phyloP scores from a whole-genome alignment of 495 filamentous ascomycete species.

The Hypoxylon perforatum region DNA sequence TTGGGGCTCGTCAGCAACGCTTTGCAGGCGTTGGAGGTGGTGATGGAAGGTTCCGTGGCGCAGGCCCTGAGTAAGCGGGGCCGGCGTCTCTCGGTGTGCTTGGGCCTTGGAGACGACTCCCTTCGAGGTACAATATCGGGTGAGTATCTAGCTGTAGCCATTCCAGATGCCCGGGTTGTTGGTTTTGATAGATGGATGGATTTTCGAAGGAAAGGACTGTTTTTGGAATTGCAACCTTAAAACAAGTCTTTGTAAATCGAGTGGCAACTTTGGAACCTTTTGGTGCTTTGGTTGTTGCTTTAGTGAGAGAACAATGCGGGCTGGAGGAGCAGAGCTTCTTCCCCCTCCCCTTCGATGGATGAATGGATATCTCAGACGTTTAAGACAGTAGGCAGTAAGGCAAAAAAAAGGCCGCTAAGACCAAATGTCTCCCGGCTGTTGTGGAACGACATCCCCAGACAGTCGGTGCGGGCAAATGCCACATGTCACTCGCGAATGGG shows the following conservation, averaged over 20 bases:
- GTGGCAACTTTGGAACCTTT: slow-evolving; percentile 14
- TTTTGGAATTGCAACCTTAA: slow-evolving; percentile 11
- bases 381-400: slow-evolving; percentile 40
- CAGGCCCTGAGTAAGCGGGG: slow-evolving; percentile 62
- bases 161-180: slow-evolving; percentile 21
- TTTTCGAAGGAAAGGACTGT: slow-evolving; percentile 19
- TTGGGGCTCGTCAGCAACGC: slow-evolving; percentile 58
- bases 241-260: slow-evolving; percentile 16
- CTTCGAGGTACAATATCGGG: slow-evolving; percentile 35
- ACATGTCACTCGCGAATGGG: slow-evolving; percentile 46
- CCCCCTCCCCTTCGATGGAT: slow-evolving; percentile 30
- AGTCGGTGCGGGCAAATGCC: slow-evolving; percentile 43
- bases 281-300: slow-evolving; percentile 21
- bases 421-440: slow-evolving; percentile 40
- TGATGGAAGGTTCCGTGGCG: slow-evolving; percentile 65
- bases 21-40: slow-evolving; percentile 63
- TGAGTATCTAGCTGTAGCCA: slow-evolving; percentile 40
- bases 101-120: slow-evolving; percentile 37
- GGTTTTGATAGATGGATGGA: too few relatives aligned
- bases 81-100: slow-evolving; percentile 47
- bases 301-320: slow-evolving; percentile 31
- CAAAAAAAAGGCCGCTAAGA: slow-evolving; percentile 40
- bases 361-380: slow-evolving; percentile 41
- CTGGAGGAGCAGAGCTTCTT: slow-evolving; percentile 24
- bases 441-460: slow-evolving; percentile 47